Conservation (phyloP, 1,284 basidiomycete genomes). For the Irpex sp. region DNA sequence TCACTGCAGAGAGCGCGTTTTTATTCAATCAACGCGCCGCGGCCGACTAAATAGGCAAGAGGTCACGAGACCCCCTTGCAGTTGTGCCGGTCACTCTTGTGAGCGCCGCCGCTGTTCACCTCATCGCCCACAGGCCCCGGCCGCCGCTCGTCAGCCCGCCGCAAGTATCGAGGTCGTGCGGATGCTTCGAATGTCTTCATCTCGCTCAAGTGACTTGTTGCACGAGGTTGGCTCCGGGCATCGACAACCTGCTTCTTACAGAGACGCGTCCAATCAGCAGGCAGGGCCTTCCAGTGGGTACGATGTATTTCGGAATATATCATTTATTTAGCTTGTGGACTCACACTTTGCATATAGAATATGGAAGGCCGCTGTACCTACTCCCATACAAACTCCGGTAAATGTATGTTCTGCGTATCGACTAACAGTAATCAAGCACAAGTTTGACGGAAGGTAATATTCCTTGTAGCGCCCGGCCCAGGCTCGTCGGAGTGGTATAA, state of each 20-base stretch:
- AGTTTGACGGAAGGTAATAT: not conserved
- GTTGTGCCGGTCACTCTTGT: not conserved
- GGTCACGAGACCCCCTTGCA: slow-evolving; percentile 1
- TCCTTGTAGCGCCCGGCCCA: not conserved
- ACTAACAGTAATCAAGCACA: not conserved
- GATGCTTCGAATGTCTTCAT: not conserved
- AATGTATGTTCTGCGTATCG: not conserved
- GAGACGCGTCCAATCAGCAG: not conserved
- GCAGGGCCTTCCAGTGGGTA: not conserved
- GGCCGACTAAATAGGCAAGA: not conserved
- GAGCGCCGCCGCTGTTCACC: not conserved
- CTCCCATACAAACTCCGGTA: not conserved
- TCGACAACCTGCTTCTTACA: not conserved
- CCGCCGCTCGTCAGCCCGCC: not conserved
- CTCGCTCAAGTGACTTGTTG: not conserved
- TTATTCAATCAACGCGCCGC: not conserved
- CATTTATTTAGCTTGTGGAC: not conserved
- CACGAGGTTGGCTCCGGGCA: not conserved
- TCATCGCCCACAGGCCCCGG: not conserved
- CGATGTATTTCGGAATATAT: not conserved
- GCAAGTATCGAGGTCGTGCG: not conserved
- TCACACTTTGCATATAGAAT: not conserved
- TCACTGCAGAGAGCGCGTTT: not conserved
- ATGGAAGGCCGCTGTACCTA: not conserved
- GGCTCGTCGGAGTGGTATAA: not conserved